Evolutionary conservation across 2,329 filamentous ascomycete species (phyloP), one percentile per base, ranked within the genome.

Genomic region (Cladophialophora exuberans): DNA sequence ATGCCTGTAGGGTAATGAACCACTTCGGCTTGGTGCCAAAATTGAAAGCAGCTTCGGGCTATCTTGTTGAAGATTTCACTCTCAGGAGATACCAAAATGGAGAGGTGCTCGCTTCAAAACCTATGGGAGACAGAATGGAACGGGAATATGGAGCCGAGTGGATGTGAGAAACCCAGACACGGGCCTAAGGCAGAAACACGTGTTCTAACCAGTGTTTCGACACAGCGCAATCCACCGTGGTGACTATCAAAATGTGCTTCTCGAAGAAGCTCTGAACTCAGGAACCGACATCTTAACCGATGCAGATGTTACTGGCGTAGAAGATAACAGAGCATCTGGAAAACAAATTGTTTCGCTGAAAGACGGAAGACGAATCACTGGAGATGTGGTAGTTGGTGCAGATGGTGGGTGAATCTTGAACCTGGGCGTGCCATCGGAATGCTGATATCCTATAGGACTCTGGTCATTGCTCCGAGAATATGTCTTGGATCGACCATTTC

Each of bases 311-410:
- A 47, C 20, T 18, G 53, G 35, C 23, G 49, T 46, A 10, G 51
- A 38, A 41, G 10, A 30, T 15, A 41, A 35, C 15, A 39, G 42
- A 23, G 13, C 11, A 17, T 26, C 18, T n/a, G 44, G 52, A 10
- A 33, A 49, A n/a, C 53, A 56, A 20, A 30, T 52, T n/a, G 47
- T 56, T n/a, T 18, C 28, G 22, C 4, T 56, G 13, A 52, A 51
- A 18, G 41, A 52, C 15, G 33, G 31, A 39, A 28, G 35, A 15
- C 18, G 9, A 6, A 25, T 53, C 6, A 41, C 20, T 1, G 53
- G 38, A 15, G 77, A 79, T 56, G 61, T 78, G 2, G 62, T 80
- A 3, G 66, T 80, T 42, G 76, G 74, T n/a, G 72, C 76, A 6
- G 77, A 79, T 61, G 78, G 77, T 51, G 23, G 23, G 42, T 46